Base-by-base conservation (phyloP, 441 rosid species). In the Euphorbia schlechtendalii region DNA sequence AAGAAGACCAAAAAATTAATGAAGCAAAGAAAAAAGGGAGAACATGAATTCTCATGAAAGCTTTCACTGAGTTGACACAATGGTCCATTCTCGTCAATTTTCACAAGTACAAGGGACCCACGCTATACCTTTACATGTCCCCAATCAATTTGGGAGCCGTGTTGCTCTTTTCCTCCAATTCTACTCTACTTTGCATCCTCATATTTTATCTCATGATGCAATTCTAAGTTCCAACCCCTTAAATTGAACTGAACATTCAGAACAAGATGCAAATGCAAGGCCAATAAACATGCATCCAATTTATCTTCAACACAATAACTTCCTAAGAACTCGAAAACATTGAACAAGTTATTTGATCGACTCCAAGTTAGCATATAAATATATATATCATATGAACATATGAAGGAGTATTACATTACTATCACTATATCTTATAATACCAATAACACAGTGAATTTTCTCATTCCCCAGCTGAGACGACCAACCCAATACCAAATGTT, bases 281-380 rank as follows among this genome's bases (percentile, higher is more conserved):
- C 18, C 18, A 43, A 43, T 10, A 43, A 43, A 43, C 14, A 43
- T 0, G 14, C 14, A 12, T 43, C 48, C 4, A 43, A 11, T 17
- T 4, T 14, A 43, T 43, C 48, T 14, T 43, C 48, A 43, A 43
- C 4, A 43, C 4, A 43, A 43, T 17, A 43, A 43, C 3, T 43
- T 14, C 48, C 48, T 43, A 43, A 43, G 36, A 43, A 10, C 41
- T 38, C 41, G 10, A 38, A 38, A 38, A n/a, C n/a, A n/a, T n/a
- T n/a, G n/a, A n/a, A n/a, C n/a, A n/a, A n/a, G n/a, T n/a, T n/a
- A n/a, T n/a, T n/a, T n/a, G 76, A 72, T 67, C 57, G 74, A 71
- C 65, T 65, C 77, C 68, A 20, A 76, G 77, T 72, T 67, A 61
- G 81, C 56, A 56, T 73, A 69, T 58, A 60, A 40, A 61, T 24